Conservation (phyloP, 2,329 filamentous ascomycete species). For the Aspergillus sp. region DNA sequence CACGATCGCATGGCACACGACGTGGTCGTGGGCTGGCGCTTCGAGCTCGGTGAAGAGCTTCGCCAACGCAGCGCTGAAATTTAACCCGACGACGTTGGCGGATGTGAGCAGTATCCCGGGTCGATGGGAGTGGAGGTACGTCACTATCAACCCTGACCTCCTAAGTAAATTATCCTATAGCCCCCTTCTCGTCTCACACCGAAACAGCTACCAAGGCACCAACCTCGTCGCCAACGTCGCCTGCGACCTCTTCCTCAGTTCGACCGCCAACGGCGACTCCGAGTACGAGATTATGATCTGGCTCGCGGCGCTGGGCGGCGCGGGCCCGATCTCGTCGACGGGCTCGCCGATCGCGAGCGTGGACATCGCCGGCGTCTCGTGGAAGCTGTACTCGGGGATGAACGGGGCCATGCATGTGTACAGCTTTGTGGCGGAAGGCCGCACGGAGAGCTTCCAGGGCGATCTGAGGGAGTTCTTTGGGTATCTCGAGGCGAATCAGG, state of each 20-base stretch:
- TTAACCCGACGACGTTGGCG: conserved; percentile 24
- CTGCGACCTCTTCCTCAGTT: conserved; percentile 52
- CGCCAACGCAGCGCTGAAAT: conserved; percentile 35
- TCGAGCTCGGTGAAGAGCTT: conserved; percentile 38
- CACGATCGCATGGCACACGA: conserved; percentile 36
- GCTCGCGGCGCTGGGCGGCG: conserved; percentile 49
- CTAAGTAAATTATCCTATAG: not conserved
- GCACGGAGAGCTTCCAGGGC: conserved; percentile 45
- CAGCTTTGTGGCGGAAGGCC: conserved; percentile 46
- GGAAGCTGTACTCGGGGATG: conserved; percentile 52
- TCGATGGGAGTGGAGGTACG: conserved; percentile 37
- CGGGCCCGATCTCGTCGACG: conserved; percentile 44
- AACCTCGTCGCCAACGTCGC: conserved; percentile 49
- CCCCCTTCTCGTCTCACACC: not conserved
- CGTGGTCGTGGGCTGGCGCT: conserved; percentile 37
- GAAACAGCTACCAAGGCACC: conserved; percentile 38
- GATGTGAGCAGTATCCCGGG: conserved; percentile 35
- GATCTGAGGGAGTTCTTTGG: conserved; percentile 50
- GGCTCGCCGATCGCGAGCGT: conserved; percentile 46
- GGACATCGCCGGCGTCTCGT: conserved; percentile 45
- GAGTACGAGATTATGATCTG: conserved; percentile 60
- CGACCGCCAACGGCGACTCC: conserved; percentile 36
- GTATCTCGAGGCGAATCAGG: conserved; percentile 41
- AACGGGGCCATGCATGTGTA: conserved; percentile 51
- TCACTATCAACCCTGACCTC: not conserved